Evolutionary conservation across 1,139 yeast genomes (phyloP).

Genomic region (Blastobotrys proliferans): DNA sequence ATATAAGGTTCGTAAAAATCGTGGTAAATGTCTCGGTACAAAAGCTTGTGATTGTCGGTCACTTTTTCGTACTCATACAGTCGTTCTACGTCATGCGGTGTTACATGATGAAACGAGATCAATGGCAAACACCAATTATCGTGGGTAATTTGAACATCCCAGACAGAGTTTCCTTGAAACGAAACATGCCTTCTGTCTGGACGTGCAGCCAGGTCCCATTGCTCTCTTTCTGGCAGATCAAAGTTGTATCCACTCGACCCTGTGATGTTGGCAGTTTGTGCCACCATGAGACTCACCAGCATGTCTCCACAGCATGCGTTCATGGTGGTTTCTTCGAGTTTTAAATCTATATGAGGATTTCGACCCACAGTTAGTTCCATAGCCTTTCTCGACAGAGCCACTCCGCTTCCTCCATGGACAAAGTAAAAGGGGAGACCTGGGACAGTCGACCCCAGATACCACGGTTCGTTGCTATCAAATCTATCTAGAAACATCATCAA

Average conservation of each 20-base stretch:
- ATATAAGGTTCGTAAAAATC: constrained; percentile 33
- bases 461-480: constrained; percentile 25
- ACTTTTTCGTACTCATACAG: constrained; percentile 34
- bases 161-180: constrained; percentile 19
- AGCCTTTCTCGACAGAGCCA: constrained; percentile 33
- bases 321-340: constrained; percentile 27
- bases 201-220: constrained; percentile 3
- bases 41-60: constrained; percentile 20
- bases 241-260: constrained; percentile 10
- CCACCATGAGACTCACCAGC: constrained; percentile 31
- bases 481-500: constrained; percentile 24
- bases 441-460: constrained; percentile 35
- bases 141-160: constrained; percentile 20
- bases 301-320: constrained; percentile 36
- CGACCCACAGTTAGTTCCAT: constrained; percentile 28
- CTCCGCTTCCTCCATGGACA: constrained; percentile 39
- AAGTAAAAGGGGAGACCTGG: constrained; percentile 29
- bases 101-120: constrained; percentile 31
- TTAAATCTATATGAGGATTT: constrained; percentile 24
- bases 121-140: constrained; percentile 33
- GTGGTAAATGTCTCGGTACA: constrained; percentile 30
- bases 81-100: constrained; percentile 30
- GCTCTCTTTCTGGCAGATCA: constrained; percentile 1
- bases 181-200: constrained; percentile 4
- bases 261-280: constrained; percentile 13